Evolutionary conservation across 2,329 filamentous ascomycete species (phyloP), one percentile per base, ranked within the genome.

Genomic region (Verticillium klebahnii): DNA sequence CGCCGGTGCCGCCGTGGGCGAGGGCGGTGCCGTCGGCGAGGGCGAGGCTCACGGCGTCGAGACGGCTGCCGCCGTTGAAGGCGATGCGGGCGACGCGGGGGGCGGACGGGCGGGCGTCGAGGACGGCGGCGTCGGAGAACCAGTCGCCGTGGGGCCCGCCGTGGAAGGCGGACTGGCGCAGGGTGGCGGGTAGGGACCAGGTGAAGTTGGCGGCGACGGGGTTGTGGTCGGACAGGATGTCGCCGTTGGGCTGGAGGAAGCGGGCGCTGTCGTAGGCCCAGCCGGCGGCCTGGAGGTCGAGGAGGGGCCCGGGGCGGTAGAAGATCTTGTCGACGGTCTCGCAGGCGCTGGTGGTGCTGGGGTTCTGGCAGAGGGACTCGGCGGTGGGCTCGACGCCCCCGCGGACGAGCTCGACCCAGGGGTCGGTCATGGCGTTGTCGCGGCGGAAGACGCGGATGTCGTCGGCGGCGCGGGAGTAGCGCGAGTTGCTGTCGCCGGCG

Each of bases 241-340:
- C 80, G 32, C 84, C 85, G 65, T 86, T 75, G 3, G 77, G 57
- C 69, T 87, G 82, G 15, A 89, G 72, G 74, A 90, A 90, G 67
- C 77, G 78, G 55, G 68, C 67, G 55, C 82, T 79, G 14, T 80
- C 82, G 70, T 90, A 90, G 67, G 75, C 76, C 70, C 83, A 88
- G 25, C 69, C 70, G 1, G 75, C 81, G 0, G 84, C 83, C 1
- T 69, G 65, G 2, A 88, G 75, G 34, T 68, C 69, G 5, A 86
- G 66, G 3, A 80, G 66, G n/a, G 77, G 67, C 19, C 78, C 79
- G 36, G 78, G 78, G 40, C 85, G 82, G 74, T 85, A 89, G 67
- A 88, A 82, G 56, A 88, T 76, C 74, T 90, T 90, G 73, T 90
- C 88, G 40, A 90, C 85, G 3, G 82, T 85, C 74, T 90, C 88